Evolutionary conservation across 768 basidiomycete species (phyloP).

Genomic region (Tricholoma sp.): DNA sequence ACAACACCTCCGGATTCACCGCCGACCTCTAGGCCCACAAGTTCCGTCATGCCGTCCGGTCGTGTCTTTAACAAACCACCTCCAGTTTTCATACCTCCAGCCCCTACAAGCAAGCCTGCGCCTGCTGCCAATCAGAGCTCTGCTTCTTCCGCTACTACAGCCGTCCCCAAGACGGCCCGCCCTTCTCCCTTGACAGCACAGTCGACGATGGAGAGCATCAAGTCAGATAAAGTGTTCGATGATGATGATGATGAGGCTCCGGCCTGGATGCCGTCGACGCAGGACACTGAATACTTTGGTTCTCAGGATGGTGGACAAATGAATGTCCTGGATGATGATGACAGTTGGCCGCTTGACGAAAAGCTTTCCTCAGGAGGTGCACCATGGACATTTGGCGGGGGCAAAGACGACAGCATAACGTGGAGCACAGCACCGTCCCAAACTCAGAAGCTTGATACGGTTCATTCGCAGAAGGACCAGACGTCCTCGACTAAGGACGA

Average conservation of each 20-base stretch:
- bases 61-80: slow-evolving; percentile 59
- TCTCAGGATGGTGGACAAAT: slow-evolving; percentile 30
- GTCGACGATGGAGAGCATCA: slow-evolving; percentile 48
- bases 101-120: slow-evolving; percentile 7
- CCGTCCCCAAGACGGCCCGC: slow-evolving; percentile 24
- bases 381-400: slow-evolving; percentile 59
- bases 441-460: slow-evolving; percentile 44
- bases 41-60: slow-evolving; percentile 30
- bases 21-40: slow-evolving; percentile 28
- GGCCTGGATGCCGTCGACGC: slow-evolving; percentile 55
- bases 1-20: slow-evolving; percentile 60
- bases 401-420: slow-evolving; percentile 66
- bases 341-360: slow-evolving; percentile 75
- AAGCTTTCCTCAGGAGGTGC: slow-evolving; percentile 48
- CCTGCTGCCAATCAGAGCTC: neutral
- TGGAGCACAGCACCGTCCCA: slow-evolving; percentile 70
- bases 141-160: neutral
- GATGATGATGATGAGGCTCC: slow-evolving; percentile 27
- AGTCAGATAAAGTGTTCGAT: slow-evolving; percentile 49
- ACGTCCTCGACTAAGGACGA: slow-evolving; percentile 4
- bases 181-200: slow-evolving; percentile 39
- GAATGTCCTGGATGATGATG: slow-evolving; percentile 48
- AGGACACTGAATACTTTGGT: slow-evolving; percentile 49
- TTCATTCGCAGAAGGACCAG: slow-evolving; percentile 14
- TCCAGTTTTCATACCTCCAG: slow-evolving; percentile 48